Conservation (phyloP, 106 monocot genomes). For the Chionographis japonica region DNA sequence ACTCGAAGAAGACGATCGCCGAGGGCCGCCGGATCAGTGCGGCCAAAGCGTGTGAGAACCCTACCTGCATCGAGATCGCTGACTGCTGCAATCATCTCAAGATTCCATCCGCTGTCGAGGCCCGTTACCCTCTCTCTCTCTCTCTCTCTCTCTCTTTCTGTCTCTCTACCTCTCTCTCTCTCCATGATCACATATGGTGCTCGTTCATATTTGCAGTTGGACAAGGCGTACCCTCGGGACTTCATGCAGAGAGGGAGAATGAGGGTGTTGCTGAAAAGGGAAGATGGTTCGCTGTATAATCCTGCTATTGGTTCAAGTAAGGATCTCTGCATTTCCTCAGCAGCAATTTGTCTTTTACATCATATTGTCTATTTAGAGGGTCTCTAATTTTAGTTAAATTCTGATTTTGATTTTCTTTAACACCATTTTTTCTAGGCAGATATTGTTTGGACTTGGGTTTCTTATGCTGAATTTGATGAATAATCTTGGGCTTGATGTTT, state of each 20-base stretch:
- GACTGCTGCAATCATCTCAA: constrained; percentile 82
- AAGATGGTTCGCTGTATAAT: constrained; percentile 68
- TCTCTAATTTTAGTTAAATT: neutral
- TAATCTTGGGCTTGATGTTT: too few relatives aligned
- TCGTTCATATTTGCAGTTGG: constrained; percentile 40
- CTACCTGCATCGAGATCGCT: constrained; percentile 59
- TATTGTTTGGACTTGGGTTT: too few relatives aligned
- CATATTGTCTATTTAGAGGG: neutral
- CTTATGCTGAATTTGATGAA: too few relatives aligned
- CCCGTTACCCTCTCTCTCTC: constrained; percentile 7
- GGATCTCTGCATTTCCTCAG: constrained; percentile 3
- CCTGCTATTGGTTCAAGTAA: constrained; percentile 72
- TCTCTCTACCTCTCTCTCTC: neutral
- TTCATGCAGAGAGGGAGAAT: constrained; percentile 93
- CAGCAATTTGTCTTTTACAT: neutral
- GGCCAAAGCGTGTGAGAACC: constrained; percentile 36
- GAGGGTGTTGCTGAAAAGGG: constrained; percentile 72
- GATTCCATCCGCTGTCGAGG: constrained; percentile 76
- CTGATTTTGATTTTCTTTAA: neutral
- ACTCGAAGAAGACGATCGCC: constrained; percentile 73
- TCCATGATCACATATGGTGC: neutral
- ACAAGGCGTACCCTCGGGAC: constrained; percentile 89
- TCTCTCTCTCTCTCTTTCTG: neutral
- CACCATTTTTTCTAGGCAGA: too few relatives aligned
- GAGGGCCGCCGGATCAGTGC: constrained; percentile 49